Base-by-base conservation (phyloP, 2,329 filamentous ascomycete genomes). In the Diaporthe ampelina region DNA sequence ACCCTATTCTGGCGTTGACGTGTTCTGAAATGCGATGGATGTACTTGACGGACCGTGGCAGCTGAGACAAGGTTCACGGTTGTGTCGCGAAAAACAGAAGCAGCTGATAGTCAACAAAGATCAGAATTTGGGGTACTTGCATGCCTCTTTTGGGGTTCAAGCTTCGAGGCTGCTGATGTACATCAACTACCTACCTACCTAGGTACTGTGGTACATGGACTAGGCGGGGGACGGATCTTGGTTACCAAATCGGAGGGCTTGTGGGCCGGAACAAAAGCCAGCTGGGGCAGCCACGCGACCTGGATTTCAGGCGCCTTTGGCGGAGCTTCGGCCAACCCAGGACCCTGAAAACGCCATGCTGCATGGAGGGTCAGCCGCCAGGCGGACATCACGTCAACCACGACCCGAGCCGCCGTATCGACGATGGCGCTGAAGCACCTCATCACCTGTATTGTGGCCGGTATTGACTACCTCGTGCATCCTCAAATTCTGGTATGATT, bases 391-490 rank as follows among this genome's bases (percentile, higher is more conserved):
- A 61, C n/a, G 26, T 70, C 70, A 37, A 48, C 65, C 63, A 74
- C 56, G 4, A 68, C n/a, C 48, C 48, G 45, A 54, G 45, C 21
- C 48, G 48, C 67, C 68, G 48, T 70, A 75, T 43, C 17, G 3
- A 71, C 29, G 57, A 75, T 75, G 74, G 54, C 74, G 45, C 52
- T 75, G 29, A 75, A 75, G 56, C 74, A 75, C 43, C 72, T 75
- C 56, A 65, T 75, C 40, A 75, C 82, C 40, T 83, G 80, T 72
- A 76, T 84, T 21, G 79, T 85, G 26, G 83, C 83, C 8, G 82
- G 83, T 15, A 78, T 82, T 7, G 81, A 83, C 48, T 85, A 85
- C 73, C 80, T 85, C n/a, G 78, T 85, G 11, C 84, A 85, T 71
- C 84, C 84, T 10, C 77, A 82, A 35, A 82, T 83, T 52, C 74